Evolutionary conservation across 2,329 filamentous ascomycete species (phyloP), one percentile per base, ranked within the genome.

Genomic region (Colletotrichum melonis): DNA sequence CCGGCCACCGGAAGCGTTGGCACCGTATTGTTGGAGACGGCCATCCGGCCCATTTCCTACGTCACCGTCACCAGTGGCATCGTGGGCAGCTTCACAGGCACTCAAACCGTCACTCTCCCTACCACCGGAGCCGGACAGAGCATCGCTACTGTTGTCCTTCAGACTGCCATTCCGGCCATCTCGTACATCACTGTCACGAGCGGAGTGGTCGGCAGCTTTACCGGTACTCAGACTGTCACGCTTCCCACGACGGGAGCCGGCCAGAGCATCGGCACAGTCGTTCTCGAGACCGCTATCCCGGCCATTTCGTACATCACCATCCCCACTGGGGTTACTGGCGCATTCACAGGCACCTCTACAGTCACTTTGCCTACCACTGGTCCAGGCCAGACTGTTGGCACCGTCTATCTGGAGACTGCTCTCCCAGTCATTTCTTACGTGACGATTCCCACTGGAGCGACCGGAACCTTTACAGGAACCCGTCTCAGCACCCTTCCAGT

Each of bases 1-100:
- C 19, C 69, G 2, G 54, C 68, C 9, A 67, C 56, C 24, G 68
- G 68, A 19, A 67, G 42, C 55, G 49, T 71, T 4, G 63, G 57
- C 30, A 71, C 68, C 14, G 68, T 67, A 3, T n/a, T 67, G 1
- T n/a, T 71, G 14, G 22, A 71, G 68, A 71, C 68, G 5, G 68
- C 68, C 8, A 54, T 71, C 24, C 42, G 22, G 7, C 42, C 55
- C 3, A 55, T 71, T 19, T 71, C 68, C 4, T 71, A 66, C 22
- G 24, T 49, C 28, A 72, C 67, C 14, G 54, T 70, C n/a, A 52
- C 56, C 1, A 65, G 35, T 9, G 67, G 67, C 5, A 54, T 66
- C 7, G 16, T 30, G 7, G 67, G 67, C 38, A 60, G 30, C 16
- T 70, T 70, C 11, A 24, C 55, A 8, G 58, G 58, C 22, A 62